phyloP scores from a whole-genome alignment of 2,329 filamentous ascomycete genomes.

The Cladosporium sp. region DNA sequence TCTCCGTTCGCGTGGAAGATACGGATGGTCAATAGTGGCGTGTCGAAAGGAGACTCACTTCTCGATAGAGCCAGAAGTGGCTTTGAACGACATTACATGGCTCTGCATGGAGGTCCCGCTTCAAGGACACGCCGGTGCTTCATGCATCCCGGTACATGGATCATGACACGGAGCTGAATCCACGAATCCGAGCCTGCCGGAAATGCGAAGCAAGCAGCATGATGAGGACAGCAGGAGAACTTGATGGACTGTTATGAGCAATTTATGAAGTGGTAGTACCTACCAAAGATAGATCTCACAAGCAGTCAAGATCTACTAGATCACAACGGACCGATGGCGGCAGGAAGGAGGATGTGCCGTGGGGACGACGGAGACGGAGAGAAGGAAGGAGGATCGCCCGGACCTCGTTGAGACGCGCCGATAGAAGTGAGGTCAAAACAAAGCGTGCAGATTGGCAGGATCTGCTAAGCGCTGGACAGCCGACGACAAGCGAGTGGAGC shows the following conservation, averaged over 20 bases:
- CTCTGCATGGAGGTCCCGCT: not conserved
- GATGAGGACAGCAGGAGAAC: not conserved
- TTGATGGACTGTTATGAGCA: not conserved
- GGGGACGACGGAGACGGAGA: not conserved
- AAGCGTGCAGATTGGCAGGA: slow-evolving; percentile 4
- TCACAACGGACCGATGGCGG: not conserved
- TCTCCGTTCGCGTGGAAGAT: not conserved
- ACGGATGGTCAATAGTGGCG: not conserved
- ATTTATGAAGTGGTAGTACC: not conserved
- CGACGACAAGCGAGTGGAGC: not conserved
- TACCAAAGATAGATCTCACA: not conserved
- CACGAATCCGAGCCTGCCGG: not conserved
- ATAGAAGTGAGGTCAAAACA: slow-evolving; percentile 12
- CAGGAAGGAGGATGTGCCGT: not conserved
- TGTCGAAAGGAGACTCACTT: not conserved
- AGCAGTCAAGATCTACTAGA: not conserved
- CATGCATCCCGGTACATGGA: not conserved
- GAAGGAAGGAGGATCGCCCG: slow-evolving; percentile 5
- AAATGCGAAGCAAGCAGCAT: not conserved
- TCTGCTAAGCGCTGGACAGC: not conserved
- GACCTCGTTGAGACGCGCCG: slow-evolving; percentile 7
- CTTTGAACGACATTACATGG: not conserved
- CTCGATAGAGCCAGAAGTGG: not conserved
- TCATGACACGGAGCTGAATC: not conserved
- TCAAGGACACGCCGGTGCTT: not conserved